phyloP scores from a whole-genome alignment of 345 rosid genomes.

The Citrus unshiu region DNA sequence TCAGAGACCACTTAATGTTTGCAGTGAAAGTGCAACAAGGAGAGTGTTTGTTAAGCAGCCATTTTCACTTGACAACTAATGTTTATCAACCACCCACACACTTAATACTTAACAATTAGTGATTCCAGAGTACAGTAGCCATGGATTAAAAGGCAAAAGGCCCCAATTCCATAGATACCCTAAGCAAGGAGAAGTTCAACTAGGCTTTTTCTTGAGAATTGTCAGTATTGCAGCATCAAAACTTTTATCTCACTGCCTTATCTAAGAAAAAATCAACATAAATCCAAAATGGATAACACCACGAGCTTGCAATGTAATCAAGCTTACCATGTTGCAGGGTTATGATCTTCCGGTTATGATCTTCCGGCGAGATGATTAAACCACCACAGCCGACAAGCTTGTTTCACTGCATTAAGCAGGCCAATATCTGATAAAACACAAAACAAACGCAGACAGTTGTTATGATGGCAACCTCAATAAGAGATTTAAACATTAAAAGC shows the following conservation, averaged over 20 bases:
- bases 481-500: background rate
- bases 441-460: background rate
- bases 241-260: background rate
- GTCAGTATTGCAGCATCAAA: background rate
- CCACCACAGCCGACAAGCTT: background rate
- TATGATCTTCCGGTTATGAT: background rate
- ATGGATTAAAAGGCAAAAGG: background rate
- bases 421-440: background rate
- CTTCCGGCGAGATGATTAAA: background rate
- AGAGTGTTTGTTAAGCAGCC: background rate
- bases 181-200: too few species aligned
- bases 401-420: background rate
- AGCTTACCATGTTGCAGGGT: slow-evolving; percentile 3
- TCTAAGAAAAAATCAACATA: background rate
- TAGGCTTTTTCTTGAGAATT: too few species aligned
- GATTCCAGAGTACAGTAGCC: background rate
- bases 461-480: background rate
- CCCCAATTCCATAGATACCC: background rate
- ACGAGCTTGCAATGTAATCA: background rate
- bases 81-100: too few species aligned
- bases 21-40: too few species aligned
- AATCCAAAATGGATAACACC: background rate
- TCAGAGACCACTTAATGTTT: too few species aligned
- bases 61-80: too few species aligned
- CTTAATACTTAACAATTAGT: background rate